phyloP scores from a whole-genome alignment of 257 asterid genomes.

The Orobanche coerulescens region DNA sequence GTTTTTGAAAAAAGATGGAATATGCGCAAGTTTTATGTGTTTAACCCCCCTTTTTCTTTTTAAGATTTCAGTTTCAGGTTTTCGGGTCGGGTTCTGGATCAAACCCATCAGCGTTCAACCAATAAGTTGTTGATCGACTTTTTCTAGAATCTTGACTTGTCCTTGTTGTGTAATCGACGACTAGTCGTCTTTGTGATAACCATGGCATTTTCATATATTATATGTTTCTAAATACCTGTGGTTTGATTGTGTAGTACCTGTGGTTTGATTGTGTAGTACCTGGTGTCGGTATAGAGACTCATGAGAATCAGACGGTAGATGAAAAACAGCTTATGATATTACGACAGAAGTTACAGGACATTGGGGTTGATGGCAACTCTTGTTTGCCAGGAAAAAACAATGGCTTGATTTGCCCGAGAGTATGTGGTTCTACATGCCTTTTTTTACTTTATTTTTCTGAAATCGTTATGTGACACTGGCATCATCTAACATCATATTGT shows the following conservation, averaged over 20 bases:
- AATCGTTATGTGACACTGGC: background rate
- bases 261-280: constrained; percentile 29
- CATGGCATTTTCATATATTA: background rate
- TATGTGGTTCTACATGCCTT: constrained; percentile 28
- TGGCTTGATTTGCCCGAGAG: constrained; percentile 59
- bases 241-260: background rate
- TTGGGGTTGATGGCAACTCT: constrained; percentile 44
- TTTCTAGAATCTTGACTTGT: too few species aligned
- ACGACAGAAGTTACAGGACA: constrained; percentile 41
- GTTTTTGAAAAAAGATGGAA: too few species aligned
- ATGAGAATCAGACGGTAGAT: constrained; percentile 37
- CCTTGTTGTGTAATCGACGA: too few species aligned
- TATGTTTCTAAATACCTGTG: too few species aligned
- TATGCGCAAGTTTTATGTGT: too few species aligned
- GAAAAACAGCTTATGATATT: constrained; percentile 28
- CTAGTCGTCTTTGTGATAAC: too few species aligned
- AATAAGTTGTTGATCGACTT: too few species aligned
- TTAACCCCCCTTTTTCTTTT: too few species aligned
- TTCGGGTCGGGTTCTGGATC: too few species aligned
- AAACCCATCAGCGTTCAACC: too few species aligned
- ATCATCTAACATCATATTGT: too few species aligned
- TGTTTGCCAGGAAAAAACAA: constrained; percentile 60
- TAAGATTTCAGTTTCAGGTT: too few species aligned
- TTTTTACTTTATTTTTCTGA: constrained; percentile 3
- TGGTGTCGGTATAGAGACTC: constrained; percentile 36